Conservation (phyloP, 2,329 filamentous ascomycete species). For the Atkinsonella texensis region DNA sequence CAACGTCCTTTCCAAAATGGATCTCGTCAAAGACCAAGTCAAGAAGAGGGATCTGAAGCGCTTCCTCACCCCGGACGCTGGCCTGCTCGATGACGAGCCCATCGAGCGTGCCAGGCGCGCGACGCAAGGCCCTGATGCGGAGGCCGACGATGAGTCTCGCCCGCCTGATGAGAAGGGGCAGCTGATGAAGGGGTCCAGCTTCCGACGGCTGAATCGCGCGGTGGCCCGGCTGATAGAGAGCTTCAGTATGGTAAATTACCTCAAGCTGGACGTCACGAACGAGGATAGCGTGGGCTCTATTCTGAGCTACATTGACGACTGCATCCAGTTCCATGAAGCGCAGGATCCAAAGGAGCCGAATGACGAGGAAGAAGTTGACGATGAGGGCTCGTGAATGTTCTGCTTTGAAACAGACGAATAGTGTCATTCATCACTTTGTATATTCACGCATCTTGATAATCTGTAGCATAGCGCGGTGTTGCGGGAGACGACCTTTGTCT, state of each 20-base stretch:
- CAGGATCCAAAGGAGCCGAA: constrained; percentile 80
- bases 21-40: constrained; percentile 82
- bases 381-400: constrained; percentile 23
- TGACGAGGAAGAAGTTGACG: constrained; percentile 38
- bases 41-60: constrained; percentile 79
- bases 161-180: constrained; percentile 56
- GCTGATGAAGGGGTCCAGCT: constrained; percentile 70
- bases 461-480: constrained; percentile 6
- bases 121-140: constrained; percentile 26
- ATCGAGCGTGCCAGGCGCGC: constrained; percentile 33
- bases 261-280: constrained; percentile 78
- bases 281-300: constrained; percentile 82
- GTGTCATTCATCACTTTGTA: background rate
- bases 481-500: background rate
- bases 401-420: too few relatives aligned
- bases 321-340: constrained; percentile 85
- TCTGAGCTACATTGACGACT: constrained; percentile 86
- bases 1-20: constrained; percentile 96
- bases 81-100: constrained; percentile 70
- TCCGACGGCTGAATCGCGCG: constrained; percentile 71
- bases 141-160: constrained; percentile 38
- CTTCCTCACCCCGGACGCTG: constrained; percentile 78
- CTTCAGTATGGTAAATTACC: constrained; percentile 95
- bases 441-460: background rate
- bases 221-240: constrained; percentile 89